These are phyloP conservation scores for Amanita pallidorosea DNA, from an alignment of 768 basidiomycete genomes.

Conservation along the genomic window DNA sequence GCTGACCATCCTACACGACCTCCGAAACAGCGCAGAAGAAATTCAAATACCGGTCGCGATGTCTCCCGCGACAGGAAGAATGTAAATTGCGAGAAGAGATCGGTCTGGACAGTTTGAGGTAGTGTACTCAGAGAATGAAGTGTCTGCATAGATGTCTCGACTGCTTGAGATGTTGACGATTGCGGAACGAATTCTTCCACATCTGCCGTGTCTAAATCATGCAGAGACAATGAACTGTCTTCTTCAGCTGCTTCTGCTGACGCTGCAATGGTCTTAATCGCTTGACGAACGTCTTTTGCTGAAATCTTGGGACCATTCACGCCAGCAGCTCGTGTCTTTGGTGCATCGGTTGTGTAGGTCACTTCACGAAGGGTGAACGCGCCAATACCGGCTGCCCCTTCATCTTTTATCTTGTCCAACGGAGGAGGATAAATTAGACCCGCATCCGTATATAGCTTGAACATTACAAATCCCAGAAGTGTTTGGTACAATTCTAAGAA, in stretches of 20 bases:
- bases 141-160: constrained; percentile 47
- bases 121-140: constrained; percentile 53
- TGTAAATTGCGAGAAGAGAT: constrained; percentile 74
- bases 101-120: constrained; percentile 44
- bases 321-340: constrained; percentile 32
- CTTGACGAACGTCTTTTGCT: constrained; percentile 45
- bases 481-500: constrained; percentile 99
- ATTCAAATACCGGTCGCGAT: constrained; percentile 87
- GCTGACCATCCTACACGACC: constrained; percentile 86
- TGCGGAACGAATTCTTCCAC: constrained; percentile 54
- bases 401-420: constrained; percentile 73
- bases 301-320: constrained; percentile 33
- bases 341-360: constrained; percentile 22
- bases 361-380: constrained; percentile 68
- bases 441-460: constrained; percentile 94
- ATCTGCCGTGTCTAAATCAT: constrained; percentile 23
- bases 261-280: constrained; percentile 43
- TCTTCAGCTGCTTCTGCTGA: constrained; percentile 16
- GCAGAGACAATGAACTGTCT: constrained; percentile 27
- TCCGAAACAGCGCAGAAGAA: constrained; percentile 85
- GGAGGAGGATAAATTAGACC: constrained; percentile 95
- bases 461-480: constrained; percentile 88
- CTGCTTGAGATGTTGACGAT: constrained; percentile 38
- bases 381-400: constrained; percentile 77
- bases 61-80: constrained; percentile 94